Base-by-base conservation (phyloP, 306 rosid species). In the Cyamopsis tetragonoloba region DNA sequence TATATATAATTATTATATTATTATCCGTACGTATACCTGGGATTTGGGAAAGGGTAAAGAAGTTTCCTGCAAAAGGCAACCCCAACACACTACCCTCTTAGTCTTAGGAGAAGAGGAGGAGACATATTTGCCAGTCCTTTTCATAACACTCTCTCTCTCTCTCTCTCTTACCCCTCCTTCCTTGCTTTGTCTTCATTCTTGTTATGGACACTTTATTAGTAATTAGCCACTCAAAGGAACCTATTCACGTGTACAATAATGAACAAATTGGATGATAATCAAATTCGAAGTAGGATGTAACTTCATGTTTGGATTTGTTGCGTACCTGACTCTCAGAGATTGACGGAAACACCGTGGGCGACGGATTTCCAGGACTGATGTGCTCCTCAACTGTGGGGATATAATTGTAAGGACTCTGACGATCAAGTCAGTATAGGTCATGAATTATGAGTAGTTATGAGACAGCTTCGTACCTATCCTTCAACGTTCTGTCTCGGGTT, bases 11-110 rank as follows among this genome's bases (percentile, higher is more conserved):
- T 28, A 48, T n/a, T 22, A 19, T 44, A 49, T 48, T 50, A 35
- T 39, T 70, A 39, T 15, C 74, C 78, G 82, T 76, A 83, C 87
- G n/a, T n/a, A n/a, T n/a, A n/a, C n/a, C n/a, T n/a, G n/a, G n/a
- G n/a, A n/a, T n/a, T 47, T 74, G 72, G 82, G 88, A 85, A 83
- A 69, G 91, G 75, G 87, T 83, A 86, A 83, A 85, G 95, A 88
- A 88, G 87, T 84, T 85, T 88, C 95, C 95, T 84, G 80, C 76
- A 66, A 59, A 76, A 71, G 73, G 70, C 50, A 77, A 68, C 79
- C 79, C 84, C 72, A 74, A 51, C 81, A 74, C 68, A 23, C 15
- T n/a, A n/a, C n/a, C n/a, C n/a, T n/a, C n/a, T n/a, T n/a, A n/a
- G n/a, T n/a, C n/a, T n/a, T n/a, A n/a, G n/a, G n/a, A 59, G n/a